Base-by-base conservation (phyloP, 2,329 filamentous ascomycete species). In the Ceratocystis eucalypticola region DNA sequence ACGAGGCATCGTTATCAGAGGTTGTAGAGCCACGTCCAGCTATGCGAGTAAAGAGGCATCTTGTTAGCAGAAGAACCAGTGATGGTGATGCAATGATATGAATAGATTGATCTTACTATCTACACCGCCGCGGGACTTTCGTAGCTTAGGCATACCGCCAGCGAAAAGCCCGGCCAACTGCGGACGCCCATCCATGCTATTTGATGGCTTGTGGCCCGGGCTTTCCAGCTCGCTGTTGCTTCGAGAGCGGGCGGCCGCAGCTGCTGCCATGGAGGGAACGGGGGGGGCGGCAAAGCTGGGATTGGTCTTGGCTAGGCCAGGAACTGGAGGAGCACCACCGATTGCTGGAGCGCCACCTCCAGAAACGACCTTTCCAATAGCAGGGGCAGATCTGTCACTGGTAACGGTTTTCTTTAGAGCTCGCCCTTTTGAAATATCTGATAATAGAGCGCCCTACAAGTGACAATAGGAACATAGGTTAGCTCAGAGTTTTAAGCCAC, bases 91-190 rank as follows among this genome's bases (percentile, higher is more conserved):
- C 20, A 17, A 28, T 46, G 15, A 25, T n/a, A n/a, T 5, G 20
- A 10, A 33, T 50, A 64, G n/a, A n/a, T 8, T n/a, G 15, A 8
- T 22, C 66, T 66, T 69, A 70, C 69, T 93, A 75, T 91, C 83
- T 68, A 93, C 80, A 48, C 88, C 88, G 61, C 89, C 92, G 66
- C 91, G 88, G 2, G 87, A 83, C 78, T 95, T 96, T 75, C 89
- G 89, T 72, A 99, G 75, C 77, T 96, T 97, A 2, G 94, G 94
- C 84, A 97, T 97, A 46, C 93, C 94, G 45, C 91, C 92, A 0
- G 89, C 91, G 73, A 99, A 96, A 30, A 99, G 76, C 1, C 94
- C 94, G 37, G 80, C 93, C 10, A 97, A 76, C 74, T 96, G 93
- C 10, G 91, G 91, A 61, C 89, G 84, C 22, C 84, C 76, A 25